Evolutionary conservation across 805 yeast species (phyloP).

Genomic region (Metahyphopichia silvanorum): DNA sequence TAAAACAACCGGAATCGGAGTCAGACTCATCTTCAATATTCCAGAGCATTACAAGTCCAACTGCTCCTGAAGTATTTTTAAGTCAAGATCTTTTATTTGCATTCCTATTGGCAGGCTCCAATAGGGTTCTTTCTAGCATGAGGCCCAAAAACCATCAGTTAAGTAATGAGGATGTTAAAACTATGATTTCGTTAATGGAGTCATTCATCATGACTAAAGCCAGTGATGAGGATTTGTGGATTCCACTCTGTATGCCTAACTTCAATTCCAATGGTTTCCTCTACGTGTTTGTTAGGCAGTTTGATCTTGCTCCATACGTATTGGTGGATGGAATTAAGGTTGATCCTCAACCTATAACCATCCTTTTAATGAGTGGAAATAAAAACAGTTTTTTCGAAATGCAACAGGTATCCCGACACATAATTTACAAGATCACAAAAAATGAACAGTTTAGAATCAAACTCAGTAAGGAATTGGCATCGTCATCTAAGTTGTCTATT

Average conservation of each 20-base stretch:
- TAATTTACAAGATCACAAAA: slow-evolving; percentile 35
- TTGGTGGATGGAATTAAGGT: slow-evolving; percentile 8
- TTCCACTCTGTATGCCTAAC: slow-evolving; percentile 87
- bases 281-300: slow-evolving; percentile 65
- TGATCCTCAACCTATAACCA: slow-evolving; percentile 23
- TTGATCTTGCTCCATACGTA: slow-evolving; percentile 18
- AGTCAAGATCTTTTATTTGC: slow-evolving; percentile 67
- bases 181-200: slow-evolving; percentile 68
- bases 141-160: slow-evolving; percentile 77
- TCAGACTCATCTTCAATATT: slow-evolving; percentile 1
- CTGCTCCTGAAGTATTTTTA: slow-evolving; percentile 10
- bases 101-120: slow-evolving; percentile 59
- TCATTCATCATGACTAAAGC: slow-evolving; percentile 27
- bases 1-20: slow-evolving; percentile 2
- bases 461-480: slow-evolving; percentile 21
- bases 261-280: slow-evolving; percentile 87
- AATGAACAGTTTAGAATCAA: slow-evolving; percentile 15
- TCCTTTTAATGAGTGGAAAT: slow-evolving; percentile 60
- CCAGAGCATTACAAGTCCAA: neutral
- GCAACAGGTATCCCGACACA: slow-evolving; percentile 54
- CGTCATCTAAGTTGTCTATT: slow-evolving; percentile 14
- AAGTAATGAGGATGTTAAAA: slow-evolving; percentile 77
- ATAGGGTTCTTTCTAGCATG: slow-evolving; percentile 64
- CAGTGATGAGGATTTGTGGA: slow-evolving; percentile 75
- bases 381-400: slow-evolving; percentile 77